Evolutionary conservation across 495 filamentous ascomycete genomes (phyloP).

Genomic region (Neurospora tetraspora): DNA sequence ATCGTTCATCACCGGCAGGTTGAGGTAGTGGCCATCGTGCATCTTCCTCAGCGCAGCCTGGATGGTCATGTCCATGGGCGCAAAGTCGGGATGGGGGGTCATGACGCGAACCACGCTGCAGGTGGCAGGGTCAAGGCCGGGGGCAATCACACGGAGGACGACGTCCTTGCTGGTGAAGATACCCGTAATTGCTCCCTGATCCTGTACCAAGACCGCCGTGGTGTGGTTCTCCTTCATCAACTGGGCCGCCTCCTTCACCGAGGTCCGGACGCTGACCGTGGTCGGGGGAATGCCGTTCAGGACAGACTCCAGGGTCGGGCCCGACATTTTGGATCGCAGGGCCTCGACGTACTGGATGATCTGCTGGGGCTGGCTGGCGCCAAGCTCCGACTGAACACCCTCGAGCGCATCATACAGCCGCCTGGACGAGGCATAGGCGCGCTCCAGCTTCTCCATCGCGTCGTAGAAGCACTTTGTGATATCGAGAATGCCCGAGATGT

Average conservation of each 20-base stretch:
- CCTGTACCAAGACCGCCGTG: slow-evolving; percentile 90
- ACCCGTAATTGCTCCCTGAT: slow-evolving; percentile 93
- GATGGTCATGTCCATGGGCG: slow-evolving; percentile 97
- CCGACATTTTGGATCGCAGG: slow-evolving; percentile 91
- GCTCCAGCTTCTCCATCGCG: slow-evolving; percentile 98
- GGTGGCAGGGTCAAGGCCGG: slow-evolving; percentile 84
- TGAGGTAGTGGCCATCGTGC: slow-evolving; percentile 98
- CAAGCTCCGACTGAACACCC: slow-evolving; percentile 96
- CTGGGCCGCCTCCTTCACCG: slow-evolving; percentile 87
- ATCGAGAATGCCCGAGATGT: slow-evolving; percentile 95
- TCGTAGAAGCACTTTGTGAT: slow-evolving; percentile 99
- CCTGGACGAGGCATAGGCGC: slow-evolving; percentile 90
- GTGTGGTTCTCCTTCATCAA: slow-evolving; percentile 99
- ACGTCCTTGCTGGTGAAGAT: slow-evolving; percentile 99
- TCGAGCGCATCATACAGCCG: slow-evolving; percentile 96
- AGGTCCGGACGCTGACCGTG: slow-evolving; percentile 89
- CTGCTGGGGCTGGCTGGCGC: slow-evolving; percentile 92
- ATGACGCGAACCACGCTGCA: slow-evolving; percentile 98
- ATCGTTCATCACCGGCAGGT: slow-evolving; percentile 97
- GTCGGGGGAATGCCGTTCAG: slow-evolving; percentile 84
- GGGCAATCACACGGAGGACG: slow-evolving; percentile 93
- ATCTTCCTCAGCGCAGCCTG: slow-evolving; percentile 96
- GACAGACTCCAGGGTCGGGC: slow-evolving; percentile 90
- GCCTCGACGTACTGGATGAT: slow-evolving; percentile 99
- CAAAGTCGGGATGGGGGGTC: slow-evolving; percentile 98